Evolutionary conservation across 2,329 filamentous ascomycete genomes (phyloP).

Genomic region (Scorias spongiosa): DNA sequence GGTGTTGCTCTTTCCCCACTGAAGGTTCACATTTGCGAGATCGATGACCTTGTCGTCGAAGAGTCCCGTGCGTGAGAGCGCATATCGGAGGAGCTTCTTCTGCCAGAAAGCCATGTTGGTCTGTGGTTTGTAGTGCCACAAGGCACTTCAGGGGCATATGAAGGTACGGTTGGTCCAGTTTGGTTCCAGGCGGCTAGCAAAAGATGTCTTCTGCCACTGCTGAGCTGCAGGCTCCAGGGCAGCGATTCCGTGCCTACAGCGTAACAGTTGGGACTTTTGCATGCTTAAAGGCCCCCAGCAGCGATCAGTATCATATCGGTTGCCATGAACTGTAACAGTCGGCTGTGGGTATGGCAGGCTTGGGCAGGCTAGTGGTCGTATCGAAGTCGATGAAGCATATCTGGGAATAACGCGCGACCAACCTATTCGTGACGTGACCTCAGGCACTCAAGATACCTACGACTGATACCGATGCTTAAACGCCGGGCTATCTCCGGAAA

Average conservation of each 20-base stretch:
- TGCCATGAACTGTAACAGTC: too few relatives aligned
- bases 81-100: slow-evolving; percentile 78
- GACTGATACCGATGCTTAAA: background rate
- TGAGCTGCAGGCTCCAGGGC: background rate
- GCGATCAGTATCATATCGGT: background rate
- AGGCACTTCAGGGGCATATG: background rate
- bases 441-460: background rate
- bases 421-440: background rate
- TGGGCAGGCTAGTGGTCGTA: too few relatives aligned
- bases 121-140: background rate
- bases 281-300: background rate
- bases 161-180: background rate
- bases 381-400: too few relatives aligned
- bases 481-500: background rate
- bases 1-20: slow-evolving; percentile 64
- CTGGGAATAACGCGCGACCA: too few relatives aligned
- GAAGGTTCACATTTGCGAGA: slow-evolving; percentile 71
- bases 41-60: slow-evolving; percentile 79
- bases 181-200: background rate
- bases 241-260: background rate
- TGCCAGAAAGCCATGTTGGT: slow-evolving; percentile 42
- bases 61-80: slow-evolving; percentile 65
- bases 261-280: background rate
- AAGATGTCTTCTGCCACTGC: background rate
- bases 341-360: too few relatives aligned